Conservation (phyloP, 2,329 filamentous ascomycete genomes). For the Penicillium sp. region DNA sequence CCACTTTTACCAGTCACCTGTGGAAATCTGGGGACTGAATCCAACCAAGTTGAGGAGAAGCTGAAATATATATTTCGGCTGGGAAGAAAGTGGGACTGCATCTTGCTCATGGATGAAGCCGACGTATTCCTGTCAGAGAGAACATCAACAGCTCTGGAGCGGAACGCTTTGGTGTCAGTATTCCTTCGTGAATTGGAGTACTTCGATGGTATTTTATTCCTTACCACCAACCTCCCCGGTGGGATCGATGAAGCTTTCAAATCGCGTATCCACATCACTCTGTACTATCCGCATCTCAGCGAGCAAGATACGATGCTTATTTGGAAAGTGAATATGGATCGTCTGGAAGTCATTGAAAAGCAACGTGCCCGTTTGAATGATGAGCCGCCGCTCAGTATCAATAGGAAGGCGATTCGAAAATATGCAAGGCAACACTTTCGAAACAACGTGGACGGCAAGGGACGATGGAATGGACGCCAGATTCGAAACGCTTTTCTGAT, state of each 20-base stretch:
- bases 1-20: slow-evolving; percentile 50
- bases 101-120: slow-evolving; percentile 24
- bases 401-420: not conserved
- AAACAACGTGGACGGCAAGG: slow-evolving; percentile 8
- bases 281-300: slow-evolving; percentile 4
- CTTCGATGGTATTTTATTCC: slow-evolving; percentile 10
- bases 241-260: slow-evolving; percentile 10
- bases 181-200: slow-evolving; percentile 13
- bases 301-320: not conserved
- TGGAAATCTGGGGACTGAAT: slow-evolving; percentile 48
- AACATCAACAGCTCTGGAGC: slow-evolving; percentile 9
- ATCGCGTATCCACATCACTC: slow-evolving; percentile 9
- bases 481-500: slow-evolving; percentile 42
- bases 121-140: slow-evolving; percentile 20
- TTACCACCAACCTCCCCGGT: slow-evolving; percentile 11
- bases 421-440: too few relatives aligned
- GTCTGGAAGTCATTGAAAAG: not conserved
- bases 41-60: slow-evolving; percentile 44
- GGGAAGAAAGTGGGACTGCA: slow-evolving; percentile 37
- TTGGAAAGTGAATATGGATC: not conserved
- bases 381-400: not conserved
- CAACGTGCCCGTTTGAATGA: not conserved
- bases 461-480: slow-evolving; percentile 40
- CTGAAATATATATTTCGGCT: slow-evolving; percentile 49
- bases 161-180: slow-evolving; percentile 26